Base-by-base conservation (phyloP, 495 filamentous ascomycete genomes). In the Talaromyces nanjingensis region DNA sequence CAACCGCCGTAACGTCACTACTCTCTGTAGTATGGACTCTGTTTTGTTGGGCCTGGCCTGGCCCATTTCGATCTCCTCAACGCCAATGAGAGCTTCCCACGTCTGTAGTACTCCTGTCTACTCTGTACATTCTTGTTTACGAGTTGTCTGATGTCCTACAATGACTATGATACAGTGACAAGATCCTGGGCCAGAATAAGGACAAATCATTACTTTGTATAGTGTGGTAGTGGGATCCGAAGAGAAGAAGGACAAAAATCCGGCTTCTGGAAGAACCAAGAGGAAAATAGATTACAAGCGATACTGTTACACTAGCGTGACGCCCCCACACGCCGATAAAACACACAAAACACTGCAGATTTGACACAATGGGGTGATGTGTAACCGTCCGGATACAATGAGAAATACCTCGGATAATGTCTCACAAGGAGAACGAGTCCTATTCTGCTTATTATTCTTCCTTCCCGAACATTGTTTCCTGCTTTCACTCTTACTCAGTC, bases 61-160 rank as follows among this genome's bases (percentile, higher is more conserved):
- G 53, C 22, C 53, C 20, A 56, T 25, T 29, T 29, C 37, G 37
- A 42, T 42, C 37, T 16, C 2, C 14, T 42, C 37, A 14, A 25
- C 20, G 53, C 53, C 53, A 56, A 56, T 56, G 27, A 56, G 22
- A 56, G 16, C 20, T 25, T 56, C 53, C 53, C 53, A 56, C 53
- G 53, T 56, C 53, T n/a, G n/a, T n/a, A n/a, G n/a, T n/a, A 56
- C 24, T 8, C 53, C n/a, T 49, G 45, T 49, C 11, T 49, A 49
- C 45, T 20, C 1, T 4, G 29, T 31, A 31, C 29, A 37, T 12
- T 37, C 11, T 37, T 3, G 9, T 12, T 33, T 33, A 11, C 7
- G 4, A 7, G 33, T 37, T 37, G 33, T 37, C 4, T n/a, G 16
- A 45, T 5, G 3, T 5, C 39, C 33, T 18, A 14, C 29, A 6